Evolutionary conservation across 768 basidiomycete genomes (phyloP), one percentile per base, ranked within the genome.

Genomic region (Hygrophorus russula): DNA sequence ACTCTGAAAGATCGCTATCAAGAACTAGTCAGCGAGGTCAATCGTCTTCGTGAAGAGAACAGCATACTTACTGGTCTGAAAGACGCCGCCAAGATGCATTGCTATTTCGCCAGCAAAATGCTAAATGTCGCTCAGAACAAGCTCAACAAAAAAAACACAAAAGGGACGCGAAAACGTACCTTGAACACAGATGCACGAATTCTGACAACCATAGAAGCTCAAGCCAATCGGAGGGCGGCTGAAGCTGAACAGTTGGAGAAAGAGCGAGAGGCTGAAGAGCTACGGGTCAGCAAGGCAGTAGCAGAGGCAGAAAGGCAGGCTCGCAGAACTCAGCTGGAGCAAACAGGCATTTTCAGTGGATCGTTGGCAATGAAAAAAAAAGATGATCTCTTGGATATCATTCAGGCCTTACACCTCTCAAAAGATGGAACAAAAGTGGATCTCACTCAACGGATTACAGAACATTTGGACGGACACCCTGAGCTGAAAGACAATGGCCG

Each of bases 251-350:
- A 29, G 27, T 15, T 20, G 31, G 41, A 12, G 5, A 42, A 42
- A 17, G 43, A 50, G 33, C 29, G 49, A 45, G 43, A 45, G 19
- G 45, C 44, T 24, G 38, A 45, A 39, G 27, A 35, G 18, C 17
- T 29, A 39, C 24, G 32, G 13, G 13, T 8, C 8, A 18, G 37
- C 17, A 48, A 48, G 41, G 27, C 13, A 46, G 40, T 32, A 24
- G 41, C 29, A 35, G 48, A 32, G 20, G 37, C 14, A 1, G 41
- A 50, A 18, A 42, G 14, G 31, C 19, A 30, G 27, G 36, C 32
- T 17, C n/a, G 24, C 3, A 42, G 36, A 15, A 30, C 30, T 14
- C 35, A 44, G 24, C 29, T 38, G 31, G 41, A 38, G n/a, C n/a
- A n/a, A n/a, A n/a, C n/a, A n/a, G n/a, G n/a, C n/a, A 29, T 14